Base-by-base conservation (phyloP, 2,329 filamentous ascomycete species). In the Emergomyces orientalis region DNA sequence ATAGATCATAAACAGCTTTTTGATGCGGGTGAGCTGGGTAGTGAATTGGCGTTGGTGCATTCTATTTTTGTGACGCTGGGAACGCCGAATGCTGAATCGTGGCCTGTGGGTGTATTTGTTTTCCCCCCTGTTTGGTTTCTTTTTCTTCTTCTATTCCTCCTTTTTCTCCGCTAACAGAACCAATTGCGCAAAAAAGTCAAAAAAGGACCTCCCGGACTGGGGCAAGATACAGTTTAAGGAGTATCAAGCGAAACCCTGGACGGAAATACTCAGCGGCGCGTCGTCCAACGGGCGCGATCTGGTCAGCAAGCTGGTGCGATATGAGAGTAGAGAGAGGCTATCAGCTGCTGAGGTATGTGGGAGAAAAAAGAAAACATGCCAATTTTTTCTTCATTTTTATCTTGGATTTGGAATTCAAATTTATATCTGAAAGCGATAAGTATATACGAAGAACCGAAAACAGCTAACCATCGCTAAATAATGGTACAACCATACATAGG, bases 51-150 rank as follows among this genome's bases (percentile, higher is more conserved):
- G 0, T 80, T 99, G 59, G 93, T 99, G 63, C 82, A 92, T 61
- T 96, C 91, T 71, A 93, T 97, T 43, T 97, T 99, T 77, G 87
- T 89, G 75, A 95, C 88, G 0, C 75, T 99, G 7, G 95, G 95
- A 1, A 97, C 92, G 1, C 94, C 94, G 0, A 88, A 88, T 54
- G 75, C 81, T n/a, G 79, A 87, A 60, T 85, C 80, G 0, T 99
- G 94, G 94, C 94, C 94, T 1, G 90, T 85, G 74, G 68, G 81
- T n/a, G n/a, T n/a, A n/a, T 72, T 65, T 13, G 11, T n/a, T 25
- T 37, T 62, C 32, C 32, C 9, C 25, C 45, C 43, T 61, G n/a
- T 55, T 65, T 59, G 25, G 8, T 62, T 57, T 25, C 4, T 41
- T 51, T 11, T 51, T 49, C 43, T 45, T 52, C 2, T 19, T 5